Evolutionary conservation across 2,329 filamentous ascomycete species (phyloP), one percentile per base, ranked within the genome.

Genomic region (Fusarium tupiense): DNA sequence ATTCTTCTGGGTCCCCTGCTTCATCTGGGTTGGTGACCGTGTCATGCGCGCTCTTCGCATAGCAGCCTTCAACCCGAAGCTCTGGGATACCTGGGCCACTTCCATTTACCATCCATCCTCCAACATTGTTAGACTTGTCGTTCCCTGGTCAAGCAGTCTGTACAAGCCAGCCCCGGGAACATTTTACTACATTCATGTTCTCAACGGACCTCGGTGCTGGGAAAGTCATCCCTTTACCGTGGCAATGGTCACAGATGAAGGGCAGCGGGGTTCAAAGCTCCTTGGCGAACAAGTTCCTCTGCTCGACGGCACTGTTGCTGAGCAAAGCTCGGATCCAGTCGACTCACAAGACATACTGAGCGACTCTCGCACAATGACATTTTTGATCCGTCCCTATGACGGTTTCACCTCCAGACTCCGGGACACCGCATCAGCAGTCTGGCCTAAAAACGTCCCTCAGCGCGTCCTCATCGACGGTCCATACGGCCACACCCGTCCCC

Each of bases 161-260:
- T 85, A 84, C 60, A 78, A 75, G 16, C 81, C 82, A 5, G 67
- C 72, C 0, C 82, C 85, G 0, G 86, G 86, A 1, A 86, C 84
- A 0, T 86, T 82, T 71, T 87, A 85, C 72, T 87, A 86, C 62
- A 71, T 88, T 2, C 83, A 85, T 54, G 78, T 85, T 12, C 80
- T 87, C 9, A 80, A 84, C 54, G 81, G 81, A 29, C 63, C 78
- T 19, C 76, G 80, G 2, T 82, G 82, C 59, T 88, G 86, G 86
- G 85, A 88, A 66, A 87, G 84, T 65, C 86, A 88, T 50, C 86
- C 86, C 0, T 88, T 88, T 59, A 87, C 86, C 0, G 82, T 87
- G 17, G 84, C 84, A 2, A 79, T 78, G 14, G 72, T 81, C 4
- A 47, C 64, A 6, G 73, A 78, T 40, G 59, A 73, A 33, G 63